A percentile compares a stretch with the other conserved stretches of the same genome.
phyloP scores from a whole-genome alignment of 176 grass and related monocot species.

The Poa annua region DNA sequence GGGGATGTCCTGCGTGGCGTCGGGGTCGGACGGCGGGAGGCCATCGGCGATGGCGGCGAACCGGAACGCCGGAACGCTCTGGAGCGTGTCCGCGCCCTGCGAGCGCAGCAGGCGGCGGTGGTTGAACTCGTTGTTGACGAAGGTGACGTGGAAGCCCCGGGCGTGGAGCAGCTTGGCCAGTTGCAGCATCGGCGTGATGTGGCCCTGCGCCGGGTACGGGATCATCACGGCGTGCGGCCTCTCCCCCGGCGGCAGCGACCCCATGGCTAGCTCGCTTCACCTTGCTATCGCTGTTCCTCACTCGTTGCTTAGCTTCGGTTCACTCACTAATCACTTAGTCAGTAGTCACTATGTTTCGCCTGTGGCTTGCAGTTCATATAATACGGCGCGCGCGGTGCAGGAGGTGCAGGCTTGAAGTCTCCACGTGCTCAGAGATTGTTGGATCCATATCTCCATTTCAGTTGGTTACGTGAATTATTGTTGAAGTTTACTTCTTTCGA shows the following conservation, averaged over 20 bases:
- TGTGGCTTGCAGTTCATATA: too few relatives aligned
- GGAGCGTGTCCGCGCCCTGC: neutral
- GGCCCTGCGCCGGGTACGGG: conserved; percentile 67
- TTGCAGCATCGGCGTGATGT: conserved; percentile 68
- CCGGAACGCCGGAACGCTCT: conserved; percentile 9
- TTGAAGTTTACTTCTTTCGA: neutral
- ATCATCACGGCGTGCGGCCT: conserved; percentile 53
- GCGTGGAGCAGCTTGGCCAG: conserved; percentile 68
- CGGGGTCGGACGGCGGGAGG: conserved; percentile 40
- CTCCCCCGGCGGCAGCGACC: conserved; percentile 4
- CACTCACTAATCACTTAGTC: too few relatives aligned
- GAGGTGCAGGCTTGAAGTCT: too few relatives aligned
- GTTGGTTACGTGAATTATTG: neutral
- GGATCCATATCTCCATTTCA: too few relatives aligned
- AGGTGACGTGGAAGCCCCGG: conserved; percentile 66
- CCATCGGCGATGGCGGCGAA: conserved; percentile 51
- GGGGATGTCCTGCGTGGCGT: conserved; percentile 53
- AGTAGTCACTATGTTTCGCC: too few relatives aligned
- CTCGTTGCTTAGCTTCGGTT: too few relatives aligned
- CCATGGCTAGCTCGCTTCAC: conserved; percentile 23
- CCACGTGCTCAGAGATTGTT: too few relatives aligned
- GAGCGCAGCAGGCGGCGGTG: conserved; percentile 39
- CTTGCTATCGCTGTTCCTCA: too few relatives aligned
- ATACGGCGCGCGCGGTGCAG: too few relatives aligned
- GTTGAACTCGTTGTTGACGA: conserved; percentile 74